Evolutionary conservation across 78 protist species (phyloP).

Genomic region (Anaeramoeba flamelloides): DNA sequence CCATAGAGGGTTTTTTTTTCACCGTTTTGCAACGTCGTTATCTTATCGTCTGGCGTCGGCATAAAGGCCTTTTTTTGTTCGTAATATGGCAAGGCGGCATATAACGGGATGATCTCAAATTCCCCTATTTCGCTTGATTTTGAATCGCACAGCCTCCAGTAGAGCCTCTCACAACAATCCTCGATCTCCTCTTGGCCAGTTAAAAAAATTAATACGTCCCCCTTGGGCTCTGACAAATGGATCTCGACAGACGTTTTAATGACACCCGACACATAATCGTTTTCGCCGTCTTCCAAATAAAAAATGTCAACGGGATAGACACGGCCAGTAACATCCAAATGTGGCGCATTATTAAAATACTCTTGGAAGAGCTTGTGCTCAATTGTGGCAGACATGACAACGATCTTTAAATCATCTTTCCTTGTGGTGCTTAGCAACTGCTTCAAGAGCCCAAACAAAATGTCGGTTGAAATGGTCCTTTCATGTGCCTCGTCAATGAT

Average conservation of each 20-base stretch:
- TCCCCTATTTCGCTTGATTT: slow-evolving; percentile 10
- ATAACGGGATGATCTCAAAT: slow-evolving; percentile 30
- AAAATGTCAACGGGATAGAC: slow-evolving; percentile 79
- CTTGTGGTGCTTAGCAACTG: slow-evolving; percentile 32
- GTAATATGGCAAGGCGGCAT: slow-evolving; percentile 37
- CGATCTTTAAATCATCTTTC: slow-evolving; percentile 47
- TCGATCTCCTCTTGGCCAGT: slow-evolving; percentile 78
- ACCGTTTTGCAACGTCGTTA: slow-evolving; percentile 23
- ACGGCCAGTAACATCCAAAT: slow-evolving; percentile 61
- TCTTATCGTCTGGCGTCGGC: slow-evolving; percentile 18
- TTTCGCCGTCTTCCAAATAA: slow-evolving; percentile 77
- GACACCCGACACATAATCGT: slow-evolving; percentile 85
- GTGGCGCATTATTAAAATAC: slow-evolving; percentile 42
- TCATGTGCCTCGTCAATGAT: slow-evolving; percentile 99
- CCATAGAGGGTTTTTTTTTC: too few species aligned
- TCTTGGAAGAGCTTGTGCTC: background rate
- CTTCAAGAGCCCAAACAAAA: slow-evolving; percentile 75
- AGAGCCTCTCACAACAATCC: slow-evolving; percentile 28
- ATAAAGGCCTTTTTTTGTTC: slow-evolving; percentile 31
- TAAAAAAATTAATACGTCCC: slow-evolving; percentile 90
- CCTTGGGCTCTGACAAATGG: slow-evolving; percentile 65
- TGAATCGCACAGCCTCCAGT: background rate
- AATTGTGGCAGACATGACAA: background rate
- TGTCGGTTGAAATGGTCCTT: slow-evolving; percentile 93
- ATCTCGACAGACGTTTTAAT: slow-evolving; percentile 67